Percentiles rank a stretch among this genome's conserved stretches.
Conservation (phyloP, 331 rosid species). For the Erythrophleum ivorense region DNA sequence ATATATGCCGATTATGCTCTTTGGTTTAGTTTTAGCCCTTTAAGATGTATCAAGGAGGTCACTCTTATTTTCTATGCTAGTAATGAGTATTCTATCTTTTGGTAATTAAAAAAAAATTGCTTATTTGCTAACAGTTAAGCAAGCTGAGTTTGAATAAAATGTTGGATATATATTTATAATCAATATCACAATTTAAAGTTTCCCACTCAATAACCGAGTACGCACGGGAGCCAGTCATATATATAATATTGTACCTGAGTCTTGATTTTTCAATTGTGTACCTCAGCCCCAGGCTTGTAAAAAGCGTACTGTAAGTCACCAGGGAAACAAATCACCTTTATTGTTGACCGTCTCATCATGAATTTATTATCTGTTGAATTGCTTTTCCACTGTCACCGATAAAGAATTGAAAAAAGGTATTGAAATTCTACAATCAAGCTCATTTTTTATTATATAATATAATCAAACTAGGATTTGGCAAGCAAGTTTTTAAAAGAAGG, state of each 20-base stretch:
- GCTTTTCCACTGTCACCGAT: constrained; percentile 14
- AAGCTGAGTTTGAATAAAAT: not conserved
- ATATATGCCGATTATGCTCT: not conserved
- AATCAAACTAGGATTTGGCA: not conserved
- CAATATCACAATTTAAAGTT: no score
- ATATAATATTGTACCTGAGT: constrained; percentile 2
- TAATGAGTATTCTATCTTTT: not conserved
- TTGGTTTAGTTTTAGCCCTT: not conserved
- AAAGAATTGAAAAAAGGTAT: not conserved
- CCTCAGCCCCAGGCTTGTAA: not conserved
- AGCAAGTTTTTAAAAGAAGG: not conserved
- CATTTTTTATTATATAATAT: not conserved
- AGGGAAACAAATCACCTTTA: constrained; percentile 47
- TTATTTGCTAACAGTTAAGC: no score
- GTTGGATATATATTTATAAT: no score
- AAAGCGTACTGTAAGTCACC: not conserved
- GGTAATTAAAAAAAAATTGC: not conserved
- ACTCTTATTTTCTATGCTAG: not conserved
- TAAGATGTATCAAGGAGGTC: not conserved
- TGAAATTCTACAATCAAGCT: not conserved
- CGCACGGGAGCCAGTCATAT: not conserved
- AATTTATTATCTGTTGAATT: constrained; percentile 47
- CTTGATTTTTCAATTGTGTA: not conserved
- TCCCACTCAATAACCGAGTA: not conserved
- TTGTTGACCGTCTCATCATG: constrained; percentile 38